These are phyloP conservation scores for Dalbergia oliveri DNA, from an alignment of 306 rosid species.

Conservation along the genomic window DNA sequence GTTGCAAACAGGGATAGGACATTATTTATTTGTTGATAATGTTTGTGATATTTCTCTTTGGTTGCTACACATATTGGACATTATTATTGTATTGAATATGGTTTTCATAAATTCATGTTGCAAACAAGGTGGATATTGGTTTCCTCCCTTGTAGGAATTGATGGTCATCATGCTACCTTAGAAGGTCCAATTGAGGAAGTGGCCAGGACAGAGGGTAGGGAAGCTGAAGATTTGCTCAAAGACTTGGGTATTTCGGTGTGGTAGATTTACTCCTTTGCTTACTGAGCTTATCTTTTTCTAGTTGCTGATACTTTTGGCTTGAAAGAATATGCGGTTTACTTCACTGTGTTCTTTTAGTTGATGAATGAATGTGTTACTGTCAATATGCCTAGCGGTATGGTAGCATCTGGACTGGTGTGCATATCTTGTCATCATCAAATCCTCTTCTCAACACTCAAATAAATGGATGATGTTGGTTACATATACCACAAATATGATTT, in stretches of 20 bases:
- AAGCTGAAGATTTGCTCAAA: conserved; percentile 79
- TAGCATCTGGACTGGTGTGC: background rate
- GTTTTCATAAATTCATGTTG: conserved; percentile 21
- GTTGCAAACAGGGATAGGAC: too few relatives aligned
- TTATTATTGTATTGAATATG: background rate
- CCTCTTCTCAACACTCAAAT: background rate
- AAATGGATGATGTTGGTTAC: background rate
- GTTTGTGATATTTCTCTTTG: conserved; percentile 27
- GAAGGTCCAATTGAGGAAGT: conserved; percentile 97
- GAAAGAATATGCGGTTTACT: conserved; percentile 21
- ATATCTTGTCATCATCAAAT: background rate
- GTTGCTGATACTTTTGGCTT: conserved; percentile 33
- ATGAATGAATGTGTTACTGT: background rate
- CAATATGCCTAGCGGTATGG: background rate
- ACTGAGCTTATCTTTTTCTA: background rate
- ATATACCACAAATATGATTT: conserved; percentile 9
- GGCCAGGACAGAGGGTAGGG: conserved; percentile 79
- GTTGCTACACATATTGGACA: background rate
- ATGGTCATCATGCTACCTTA: conserved; percentile 63
- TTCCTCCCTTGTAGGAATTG: conserved; percentile 64
- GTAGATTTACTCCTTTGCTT: conserved; percentile 34
- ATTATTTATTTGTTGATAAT: too few relatives aligned
- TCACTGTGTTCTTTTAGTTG: background rate
- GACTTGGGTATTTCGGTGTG: conserved; percentile 89
- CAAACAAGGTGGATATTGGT: conserved; percentile 27